Conservation (phyloP, 331 rosid species). For the Acacia concinna region DNA sequence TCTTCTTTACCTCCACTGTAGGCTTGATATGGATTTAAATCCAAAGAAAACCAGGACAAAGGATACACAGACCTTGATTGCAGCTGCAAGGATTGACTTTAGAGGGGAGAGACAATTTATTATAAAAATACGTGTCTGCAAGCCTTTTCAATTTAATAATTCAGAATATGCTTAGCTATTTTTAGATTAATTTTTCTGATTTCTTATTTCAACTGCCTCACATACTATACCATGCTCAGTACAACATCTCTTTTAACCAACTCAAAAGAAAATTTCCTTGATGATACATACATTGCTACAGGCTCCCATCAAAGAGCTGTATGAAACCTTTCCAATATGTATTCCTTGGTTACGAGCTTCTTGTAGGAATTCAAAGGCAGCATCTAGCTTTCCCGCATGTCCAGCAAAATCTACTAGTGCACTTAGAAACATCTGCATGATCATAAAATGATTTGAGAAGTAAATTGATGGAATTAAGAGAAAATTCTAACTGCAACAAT, state of each 20-base stretch:
- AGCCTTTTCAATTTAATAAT: background rate
- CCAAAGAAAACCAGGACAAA: background rate
- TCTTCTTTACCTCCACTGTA: slow-evolving; percentile 18
- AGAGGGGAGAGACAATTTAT: background rate
- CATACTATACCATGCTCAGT: background rate
- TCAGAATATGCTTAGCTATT: background rate
- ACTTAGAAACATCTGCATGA: slow-evolving; percentile 87
- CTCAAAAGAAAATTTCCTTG: slow-evolving; percentile 28
- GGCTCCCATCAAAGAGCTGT: slow-evolving; percentile 98
- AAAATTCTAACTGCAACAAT: slow-evolving; percentile 19
- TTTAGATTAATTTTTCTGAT: slow-evolving; percentile 1
- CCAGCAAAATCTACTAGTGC: slow-evolving; percentile 96
- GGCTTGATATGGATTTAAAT: background rate
- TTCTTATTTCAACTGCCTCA: background rate
- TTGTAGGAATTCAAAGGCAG: slow-evolving; percentile 74
- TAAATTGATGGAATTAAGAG: slow-evolving; percentile 22
- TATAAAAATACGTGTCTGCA: background rate
- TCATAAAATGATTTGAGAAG: slow-evolving; percentile 31
- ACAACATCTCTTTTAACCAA: slow-evolving; percentile 9
- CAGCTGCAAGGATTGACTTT: background rate
- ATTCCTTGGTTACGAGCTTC: slow-evolving; percentile 69
- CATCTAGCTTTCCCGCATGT: slow-evolving; percentile 86
- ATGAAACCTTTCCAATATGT: slow-evolving; percentile 61
- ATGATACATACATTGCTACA: slow-evolving; percentile 84
- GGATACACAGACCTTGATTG: background rate